phyloP scores from a whole-genome alignment of 768 basidiomycete species.

The Boletus rubroflammeus region DNA sequence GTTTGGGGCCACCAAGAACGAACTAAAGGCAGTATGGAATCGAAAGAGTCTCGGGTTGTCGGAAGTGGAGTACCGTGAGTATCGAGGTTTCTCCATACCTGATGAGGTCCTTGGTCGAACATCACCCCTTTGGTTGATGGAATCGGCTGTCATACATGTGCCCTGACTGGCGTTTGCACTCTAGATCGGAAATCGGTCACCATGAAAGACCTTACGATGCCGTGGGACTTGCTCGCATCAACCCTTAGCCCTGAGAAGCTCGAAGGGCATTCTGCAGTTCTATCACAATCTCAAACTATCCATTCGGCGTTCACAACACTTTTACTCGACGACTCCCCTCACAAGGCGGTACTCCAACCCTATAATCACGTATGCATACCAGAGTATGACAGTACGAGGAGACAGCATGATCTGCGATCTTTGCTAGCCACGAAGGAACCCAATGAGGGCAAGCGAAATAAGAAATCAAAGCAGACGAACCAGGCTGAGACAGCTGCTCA shows the following conservation, averaged over 20 bases:
- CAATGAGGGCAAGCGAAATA: conserved; percentile 2
- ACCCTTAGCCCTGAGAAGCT: not conserved
- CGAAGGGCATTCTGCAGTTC: not conserved
- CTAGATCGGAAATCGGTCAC: conserved; percentile 38
- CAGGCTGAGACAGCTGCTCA: not conserved
- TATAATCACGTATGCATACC: conserved; percentile 77
- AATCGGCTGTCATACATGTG: not conserved
- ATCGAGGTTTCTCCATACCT: conserved; percentile 4
- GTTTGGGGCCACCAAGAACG: conserved; percentile 44
- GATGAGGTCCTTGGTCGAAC: not conserved
- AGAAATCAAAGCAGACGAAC: conserved; percentile 6
- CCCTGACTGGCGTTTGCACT: not conserved
- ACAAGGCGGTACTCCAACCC: conserved; percentile 65
- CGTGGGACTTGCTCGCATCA: conserved; percentile 51
- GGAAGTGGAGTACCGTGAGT: conserved; percentile 63
- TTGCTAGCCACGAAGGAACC: conserved; percentile 21
- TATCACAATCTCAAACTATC: conserved; percentile 1
- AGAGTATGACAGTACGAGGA: conserved; percentile 54
- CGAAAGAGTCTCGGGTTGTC: conserved; percentile 73
- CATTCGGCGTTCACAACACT: conserved; percentile 49
- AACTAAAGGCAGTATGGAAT: conserved; percentile 70
- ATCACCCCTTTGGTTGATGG: conserved; percentile 13
- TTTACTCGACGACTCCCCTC: conserved; percentile 50
- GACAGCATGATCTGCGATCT: conserved; percentile 36
- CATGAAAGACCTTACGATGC: conserved; percentile 69